Base-by-base conservation (phyloP, 805 yeast species). In the Candida orba region DNA sequence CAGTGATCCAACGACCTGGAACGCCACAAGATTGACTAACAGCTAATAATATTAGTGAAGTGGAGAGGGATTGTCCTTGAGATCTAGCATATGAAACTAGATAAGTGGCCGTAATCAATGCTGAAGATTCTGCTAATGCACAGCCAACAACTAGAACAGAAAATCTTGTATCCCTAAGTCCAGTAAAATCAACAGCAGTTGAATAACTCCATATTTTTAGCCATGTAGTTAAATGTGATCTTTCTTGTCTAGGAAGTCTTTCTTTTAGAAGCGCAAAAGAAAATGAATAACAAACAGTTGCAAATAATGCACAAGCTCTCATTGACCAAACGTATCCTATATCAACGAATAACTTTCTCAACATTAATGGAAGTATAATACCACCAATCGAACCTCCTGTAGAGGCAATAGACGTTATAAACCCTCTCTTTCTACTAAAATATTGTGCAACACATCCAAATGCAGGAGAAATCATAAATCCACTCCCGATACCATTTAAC, bases 391-490 rank as follows among this genome's bases (percentile, higher is more conserved):
- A 68, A 4, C 79, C 81, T 33, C 81, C 81, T 18, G 68, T 65
- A 8, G 73, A 66, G 0, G 78, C 69, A 4, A 73, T 37, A 1
- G 76, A 75, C 9, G 64, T 60, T 17, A 79, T 81, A 42, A 68
- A 61, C 3, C 84, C 88, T 53, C 87, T 66, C 49, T 65, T 76
- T 38, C 58, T 66, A 41, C 69, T 65, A 54, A 81, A 82, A 75
- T 84, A 82, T 49, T 81, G 88, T 23, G 80, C 73, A 10, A 81
- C 68, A 13, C 75, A 76, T 13, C 84, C 76, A 8, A 81, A 62
- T 31, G 76, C 59, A 1, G 87, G 86, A 18, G 79, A 69, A 57
- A 77, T 64, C 25, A 79, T 63, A 17, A 79, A 57, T 2, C 83
- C 82, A 41, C 71, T 68, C 0, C 84, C 86, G 14, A 76, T 46